Base-by-base conservation (phyloP, 2,329 filamentous ascomycete species). In the Colletotrichum chrysophilum region DNA sequence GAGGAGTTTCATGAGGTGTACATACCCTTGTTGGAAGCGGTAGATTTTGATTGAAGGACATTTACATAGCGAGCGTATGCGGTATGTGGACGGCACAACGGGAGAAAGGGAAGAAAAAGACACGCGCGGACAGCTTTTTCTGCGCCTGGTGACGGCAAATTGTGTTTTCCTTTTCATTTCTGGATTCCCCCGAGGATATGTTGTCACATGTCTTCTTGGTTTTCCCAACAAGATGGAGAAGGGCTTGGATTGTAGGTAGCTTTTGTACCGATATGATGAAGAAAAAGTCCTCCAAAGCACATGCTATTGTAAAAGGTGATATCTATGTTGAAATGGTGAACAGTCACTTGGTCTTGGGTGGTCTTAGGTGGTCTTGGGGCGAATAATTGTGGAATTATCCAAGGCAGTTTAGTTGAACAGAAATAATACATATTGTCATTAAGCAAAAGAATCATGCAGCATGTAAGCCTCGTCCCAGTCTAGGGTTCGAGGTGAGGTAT, bases 21-120 rank as follows among this genome's bases (percentile, higher is more conserved):
- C 68, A 75, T 76, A 75, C 66, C 66, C 66, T 30, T 65, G 28
- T 66, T 66, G 30, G 28, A 66, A 62, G 62, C 34, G 66, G 61
- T 71, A 71, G 66, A 70, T 48, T 76, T 73, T 73, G 72, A 67
- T 72, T 72, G 62, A 60, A 74, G 64, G 66, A 71, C 73, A 65
- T 55, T 76, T 74, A 76, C 74, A 74, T 74, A 76, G 74, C 74
- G 70, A 74, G 74, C 70, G 74, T 61, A 69, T 74, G 74, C 56
- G 28, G 28, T 38, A 30, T 55, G 67, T 52, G 21, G 43, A 66
- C 36, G 38, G 36, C 62, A 64, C 55, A 61, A 21, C 56, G 13
- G 56, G 67, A 55, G 26, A 70, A 26, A 18, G 56, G 55, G 66
- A 68, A 14, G 43, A 34, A 73, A 18, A 64, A 52, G 56, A 60